Conservation (phyloP, 306 rosid genomes). For the Corylus avellana region DNA sequence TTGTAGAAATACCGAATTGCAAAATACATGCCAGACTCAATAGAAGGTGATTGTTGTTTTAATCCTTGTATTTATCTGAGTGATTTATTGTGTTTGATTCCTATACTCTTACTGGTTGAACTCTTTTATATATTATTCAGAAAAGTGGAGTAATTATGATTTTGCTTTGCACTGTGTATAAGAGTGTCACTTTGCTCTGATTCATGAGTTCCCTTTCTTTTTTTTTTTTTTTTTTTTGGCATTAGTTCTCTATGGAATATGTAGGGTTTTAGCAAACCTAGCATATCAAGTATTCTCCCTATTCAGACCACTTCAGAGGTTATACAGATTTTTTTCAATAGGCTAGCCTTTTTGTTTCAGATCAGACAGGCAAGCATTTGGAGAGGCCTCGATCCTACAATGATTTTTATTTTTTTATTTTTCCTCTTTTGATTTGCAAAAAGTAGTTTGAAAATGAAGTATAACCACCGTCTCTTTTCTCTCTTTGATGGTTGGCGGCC, state of each 20-base stretch:
- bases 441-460: neutral
- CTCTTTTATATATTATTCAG: constrained; percentile 4
- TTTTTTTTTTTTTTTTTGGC: no score
- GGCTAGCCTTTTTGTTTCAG: no score
- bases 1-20: constrained; percentile 85
- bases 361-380: no score
- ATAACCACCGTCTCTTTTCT: neutral
- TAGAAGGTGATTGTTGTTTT: constrained; percentile 52
- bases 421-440: neutral
- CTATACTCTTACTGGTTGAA: constrained; percentile 10
- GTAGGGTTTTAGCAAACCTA: no score
- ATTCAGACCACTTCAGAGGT: no score
- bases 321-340: no score
- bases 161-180: neutral
- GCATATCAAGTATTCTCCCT: no score
- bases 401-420: neutral
- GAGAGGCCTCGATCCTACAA: neutral
- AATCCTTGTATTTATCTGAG: neutral
- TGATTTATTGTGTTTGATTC: constrained; percentile 12
- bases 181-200: neutral
- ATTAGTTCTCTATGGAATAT: no score
- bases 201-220: neutral
- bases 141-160: neutral
- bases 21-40: constrained; percentile 70
- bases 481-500: neutral